Conservation (phyloP, 202 grass and related monocot species). For the Setaria italica region DNA sequence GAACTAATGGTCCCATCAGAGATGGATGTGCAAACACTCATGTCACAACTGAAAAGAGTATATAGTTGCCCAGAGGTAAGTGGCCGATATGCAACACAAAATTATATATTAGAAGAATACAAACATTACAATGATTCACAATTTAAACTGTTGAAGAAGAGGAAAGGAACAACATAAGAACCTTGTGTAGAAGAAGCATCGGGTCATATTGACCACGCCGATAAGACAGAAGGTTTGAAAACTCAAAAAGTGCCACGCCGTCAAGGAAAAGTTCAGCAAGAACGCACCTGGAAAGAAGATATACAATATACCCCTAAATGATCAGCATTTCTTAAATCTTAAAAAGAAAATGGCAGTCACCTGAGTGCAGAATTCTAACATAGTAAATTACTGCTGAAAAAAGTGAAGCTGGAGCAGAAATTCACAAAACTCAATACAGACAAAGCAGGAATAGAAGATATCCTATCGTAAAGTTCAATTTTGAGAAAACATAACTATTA, state of each 20-base stretch:
- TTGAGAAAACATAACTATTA: neutral
- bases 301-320: constrained; percentile 9
- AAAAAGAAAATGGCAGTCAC: neutral
- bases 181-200: constrained; percentile 78
- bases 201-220: constrained; percentile 94
- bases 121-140: constrained; percentile 29
- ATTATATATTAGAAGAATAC: constrained; percentile 29
- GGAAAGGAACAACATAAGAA: constrained; percentile 47
- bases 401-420: neutral
- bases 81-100: constrained; percentile 10
- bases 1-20: constrained; percentile 5
- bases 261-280: constrained; percentile 95
- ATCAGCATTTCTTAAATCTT: neutral
- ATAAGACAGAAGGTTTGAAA: constrained; percentile 95
- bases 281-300: constrained; percentile 77
- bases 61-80: constrained; percentile 19
- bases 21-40: constrained; percentile 27
- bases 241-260: constrained; percentile 90
- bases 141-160: constrained; percentile 33
- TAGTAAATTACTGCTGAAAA: constrained; percentile 26
- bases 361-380: constrained; percentile 18
- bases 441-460: neutral
- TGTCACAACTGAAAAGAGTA: neutral
- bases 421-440: neutral
- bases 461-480: neutral